phyloP scores from a whole-genome alignment of 129 eudicot species.

The Tagetes erecta region DNA sequence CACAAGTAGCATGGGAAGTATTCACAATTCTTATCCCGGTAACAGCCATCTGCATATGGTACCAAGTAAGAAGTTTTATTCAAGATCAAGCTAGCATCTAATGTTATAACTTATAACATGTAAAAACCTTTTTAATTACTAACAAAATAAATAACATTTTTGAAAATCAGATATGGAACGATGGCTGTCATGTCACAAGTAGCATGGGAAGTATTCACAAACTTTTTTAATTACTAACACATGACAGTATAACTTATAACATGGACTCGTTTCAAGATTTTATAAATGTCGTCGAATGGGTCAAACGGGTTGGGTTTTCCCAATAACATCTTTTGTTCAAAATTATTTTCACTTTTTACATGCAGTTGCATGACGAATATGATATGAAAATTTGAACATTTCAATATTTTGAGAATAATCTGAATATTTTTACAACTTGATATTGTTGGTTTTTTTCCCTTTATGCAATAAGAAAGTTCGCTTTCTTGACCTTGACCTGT shows the following conservation, averaged over 20 bases:
- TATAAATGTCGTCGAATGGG: background rate
- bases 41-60: constrained; percentile 85
- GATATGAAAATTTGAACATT: background rate
- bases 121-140: background rate
- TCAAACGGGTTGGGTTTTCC: background rate
- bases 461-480: background rate
- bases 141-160: too few relatives aligned
- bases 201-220: constrained; percentile 88
- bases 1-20: constrained; percentile 98
- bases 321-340: background rate
- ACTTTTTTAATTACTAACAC: background rate
- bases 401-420: background rate
- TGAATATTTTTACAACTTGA: background rate
- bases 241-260: too few relatives aligned
- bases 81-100: background rate
- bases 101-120: background rate
- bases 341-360: too few relatives aligned
- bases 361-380: background rate
- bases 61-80: constrained; percentile 57
- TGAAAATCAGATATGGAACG: constrained; percentile 42
- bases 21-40: constrained; percentile 85
- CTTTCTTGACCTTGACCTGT: background rate
- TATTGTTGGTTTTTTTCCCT: background rate
- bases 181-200: constrained; percentile 96
- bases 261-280: background rate